phyloP scores from a whole-genome alignment of 768 basidiomycete species.

The Russula abietina region DNA sequence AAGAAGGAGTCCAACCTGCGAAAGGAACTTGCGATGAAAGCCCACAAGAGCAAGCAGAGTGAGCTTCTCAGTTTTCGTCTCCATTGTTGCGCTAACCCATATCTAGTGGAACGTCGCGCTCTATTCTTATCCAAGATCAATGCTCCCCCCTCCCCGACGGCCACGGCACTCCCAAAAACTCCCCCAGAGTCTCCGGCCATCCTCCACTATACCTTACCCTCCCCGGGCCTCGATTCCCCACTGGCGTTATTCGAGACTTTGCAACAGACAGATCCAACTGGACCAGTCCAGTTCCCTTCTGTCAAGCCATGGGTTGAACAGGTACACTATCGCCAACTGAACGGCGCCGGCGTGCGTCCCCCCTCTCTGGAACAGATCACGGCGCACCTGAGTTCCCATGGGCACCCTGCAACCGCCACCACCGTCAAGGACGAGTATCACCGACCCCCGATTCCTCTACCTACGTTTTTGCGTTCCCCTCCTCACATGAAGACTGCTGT shows the following conservation, averaged over 20 bases:
- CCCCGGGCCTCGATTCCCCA: slow-evolving; percentile 60
- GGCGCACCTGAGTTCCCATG: slow-evolving; percentile 47
- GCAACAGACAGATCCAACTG: slow-evolving; percentile 19
- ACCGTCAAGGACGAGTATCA: slow-evolving; percentile 25
- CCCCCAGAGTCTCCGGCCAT: slow-evolving; percentile 66
- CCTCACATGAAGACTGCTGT: background rate
- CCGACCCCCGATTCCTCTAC: slow-evolving; percentile 31
- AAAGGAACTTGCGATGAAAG: slow-evolving; percentile 68
- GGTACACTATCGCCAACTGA: slow-evolving; percentile 47
- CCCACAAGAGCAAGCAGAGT: slow-evolving; percentile 72
- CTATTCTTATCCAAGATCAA: slow-evolving; percentile 68
- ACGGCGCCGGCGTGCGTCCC: slow-evolving; percentile 31
- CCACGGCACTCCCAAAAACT: slow-evolving; percentile 52
- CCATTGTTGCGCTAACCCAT: background rate
- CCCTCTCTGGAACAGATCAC: slow-evolving; percentile 77
- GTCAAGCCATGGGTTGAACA: slow-evolving; percentile 57
- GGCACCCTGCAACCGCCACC: slow-evolving; percentile 28
- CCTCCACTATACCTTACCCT: slow-evolving; percentile 64
- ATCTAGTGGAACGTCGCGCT: slow-evolving; percentile 65
- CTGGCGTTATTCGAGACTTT: slow-evolving; percentile 51
- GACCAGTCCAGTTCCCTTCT: slow-evolving; percentile 19
- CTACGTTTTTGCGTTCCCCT: slow-evolving; percentile 31
- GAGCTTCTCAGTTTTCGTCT: slow-evolving; percentile 28
- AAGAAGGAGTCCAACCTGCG: slow-evolving; percentile 56
- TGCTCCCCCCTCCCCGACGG: slow-evolving; percentile 58